Evolutionary conservation across 176 grass and related monocot genomes (phyloP).

Genomic region (Stipa capillata): DNA sequence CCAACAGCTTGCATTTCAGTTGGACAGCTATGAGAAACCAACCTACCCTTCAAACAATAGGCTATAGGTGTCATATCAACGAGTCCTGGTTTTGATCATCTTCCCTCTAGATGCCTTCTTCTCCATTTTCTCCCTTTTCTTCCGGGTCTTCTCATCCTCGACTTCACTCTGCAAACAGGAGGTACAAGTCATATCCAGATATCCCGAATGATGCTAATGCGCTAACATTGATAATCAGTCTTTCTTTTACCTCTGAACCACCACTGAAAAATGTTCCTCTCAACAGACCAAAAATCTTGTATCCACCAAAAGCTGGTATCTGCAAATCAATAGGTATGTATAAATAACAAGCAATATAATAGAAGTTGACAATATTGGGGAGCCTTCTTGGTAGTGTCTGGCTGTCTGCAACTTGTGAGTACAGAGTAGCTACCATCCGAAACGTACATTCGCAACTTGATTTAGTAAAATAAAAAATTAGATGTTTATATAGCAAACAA

Average conservation of each 20-base stretch:
- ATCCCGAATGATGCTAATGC: neutral
- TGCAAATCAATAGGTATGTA: conserved; percentile 21
- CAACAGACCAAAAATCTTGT: conserved; percentile 68
- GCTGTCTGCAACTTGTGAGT: neutral
- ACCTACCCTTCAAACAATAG: conserved; percentile 24
- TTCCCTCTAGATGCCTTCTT: conserved; percentile 86
- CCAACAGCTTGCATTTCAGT: conserved; percentile 7
- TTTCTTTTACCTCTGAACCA: conserved; percentile 66
- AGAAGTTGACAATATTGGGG: neutral
- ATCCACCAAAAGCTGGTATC: conserved; percentile 87
- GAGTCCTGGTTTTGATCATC: conserved; percentile 66
- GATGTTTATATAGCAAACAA: neutral
- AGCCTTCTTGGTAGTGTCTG: neutral
- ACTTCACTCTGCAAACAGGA: conserved; percentile 42
- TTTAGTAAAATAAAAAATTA: neutral
- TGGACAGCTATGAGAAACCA: conserved; percentile 21
- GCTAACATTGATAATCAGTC: neutral
- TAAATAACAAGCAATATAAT: conserved; percentile 1
- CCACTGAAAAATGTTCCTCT: conserved; percentile 72
- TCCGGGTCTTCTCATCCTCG: conserved; percentile 88
- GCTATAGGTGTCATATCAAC: conserved; percentile 30
- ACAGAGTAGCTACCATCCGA: neutral
- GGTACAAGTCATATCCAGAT: neutral
- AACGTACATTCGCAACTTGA: neutral
- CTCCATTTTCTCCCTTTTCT: conserved; percentile 97